phyloP scores from a whole-genome alignment of 2,329 filamentous ascomycete genomes.

The Diaporthe vexans region DNA sequence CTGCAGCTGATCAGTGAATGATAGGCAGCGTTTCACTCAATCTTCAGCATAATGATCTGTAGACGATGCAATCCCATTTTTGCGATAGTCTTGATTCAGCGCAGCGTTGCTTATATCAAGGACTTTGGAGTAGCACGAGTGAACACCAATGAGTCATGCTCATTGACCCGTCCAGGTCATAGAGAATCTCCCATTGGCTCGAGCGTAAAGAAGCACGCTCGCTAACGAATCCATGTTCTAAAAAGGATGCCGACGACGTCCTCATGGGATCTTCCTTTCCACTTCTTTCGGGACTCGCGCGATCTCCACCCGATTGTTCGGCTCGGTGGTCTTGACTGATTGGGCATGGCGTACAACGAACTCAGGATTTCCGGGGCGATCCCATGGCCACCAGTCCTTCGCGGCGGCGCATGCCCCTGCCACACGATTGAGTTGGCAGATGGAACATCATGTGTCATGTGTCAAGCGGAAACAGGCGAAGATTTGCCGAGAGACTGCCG shows the following conservation, averaged over 20 bases:
- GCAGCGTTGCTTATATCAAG: background rate
- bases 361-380: background rate
- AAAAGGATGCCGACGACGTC: background rate
- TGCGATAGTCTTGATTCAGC: background rate
- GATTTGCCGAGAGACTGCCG: background rate
- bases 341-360: background rate
- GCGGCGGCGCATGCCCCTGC: background rate
- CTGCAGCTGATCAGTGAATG: background rate
- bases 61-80: background rate
- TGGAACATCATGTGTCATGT: background rate
- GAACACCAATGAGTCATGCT: background rate
- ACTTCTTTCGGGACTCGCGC: background rate
- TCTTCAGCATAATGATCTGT: background rate
- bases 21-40: background rate
- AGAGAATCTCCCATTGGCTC: background rate
- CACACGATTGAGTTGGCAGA: background rate
- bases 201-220: background rate
- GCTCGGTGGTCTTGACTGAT: background rate
- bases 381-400: background rate
- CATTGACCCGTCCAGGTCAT: too few relatives aligned
- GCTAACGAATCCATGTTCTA: background rate
- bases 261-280: background rate
- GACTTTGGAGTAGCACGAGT: background rate
- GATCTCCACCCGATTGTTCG: background rate
- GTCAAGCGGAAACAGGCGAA: background rate